Conservation (phyloP, 1,139 yeast species). For the Kurtzmaniella natalensis region DNA sequence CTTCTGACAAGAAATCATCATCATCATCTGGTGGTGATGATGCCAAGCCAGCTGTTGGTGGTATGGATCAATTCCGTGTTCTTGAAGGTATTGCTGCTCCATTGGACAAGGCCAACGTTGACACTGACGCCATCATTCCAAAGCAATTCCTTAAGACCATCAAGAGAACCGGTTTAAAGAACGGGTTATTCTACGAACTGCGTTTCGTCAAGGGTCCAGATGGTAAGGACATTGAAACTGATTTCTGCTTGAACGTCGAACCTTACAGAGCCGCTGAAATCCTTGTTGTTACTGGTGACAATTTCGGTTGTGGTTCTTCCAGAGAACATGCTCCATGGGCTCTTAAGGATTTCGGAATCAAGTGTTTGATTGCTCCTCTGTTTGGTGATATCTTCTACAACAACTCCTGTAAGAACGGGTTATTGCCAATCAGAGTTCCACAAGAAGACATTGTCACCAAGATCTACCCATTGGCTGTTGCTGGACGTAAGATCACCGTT, state of each 20-base stretch:
- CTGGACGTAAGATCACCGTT: slow-evolving; percentile 67
- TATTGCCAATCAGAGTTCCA: slow-evolving; percentile 84
- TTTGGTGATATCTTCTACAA: slow-evolving; percentile 97
- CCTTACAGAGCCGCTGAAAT: slow-evolving; percentile 81
- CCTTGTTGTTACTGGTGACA: slow-evolving; percentile 89
- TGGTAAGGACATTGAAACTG: slow-evolving; percentile 79
- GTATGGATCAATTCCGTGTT: slow-evolving; percentile 72
- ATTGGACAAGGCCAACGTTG: slow-evolving; percentile 88
- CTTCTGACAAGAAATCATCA: slow-evolving; percentile 25
- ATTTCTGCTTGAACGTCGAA: slow-evolving; percentile 79
- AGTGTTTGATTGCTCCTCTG: slow-evolving; percentile 93
- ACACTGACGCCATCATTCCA: slow-evolving; percentile 97
- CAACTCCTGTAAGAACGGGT: slow-evolving; percentile 93
- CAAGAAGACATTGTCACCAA: slow-evolving; percentile 67
- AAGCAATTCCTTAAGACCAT: slow-evolving; percentile 96
- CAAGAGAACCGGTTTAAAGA: slow-evolving; percentile 88
- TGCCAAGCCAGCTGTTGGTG: slow-evolving; percentile 29
- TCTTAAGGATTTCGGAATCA: slow-evolving; percentile 91
- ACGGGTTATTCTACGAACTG: slow-evolving; percentile 87
- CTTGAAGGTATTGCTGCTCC: slow-evolving; percentile 91
- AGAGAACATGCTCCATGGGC: slow-evolving; percentile 99
- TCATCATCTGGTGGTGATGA: slow-evolving; percentile 22
- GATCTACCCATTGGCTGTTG: slow-evolving; percentile 73
- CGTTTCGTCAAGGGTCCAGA: slow-evolving; percentile 64
- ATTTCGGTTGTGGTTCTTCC: slow-evolving; percentile 98